Evolutionary conservation across 768 basidiomycete species (phyloP), one percentile per base, ranked within the genome.

Genomic region (Calocybe gangraenosa): DNA sequence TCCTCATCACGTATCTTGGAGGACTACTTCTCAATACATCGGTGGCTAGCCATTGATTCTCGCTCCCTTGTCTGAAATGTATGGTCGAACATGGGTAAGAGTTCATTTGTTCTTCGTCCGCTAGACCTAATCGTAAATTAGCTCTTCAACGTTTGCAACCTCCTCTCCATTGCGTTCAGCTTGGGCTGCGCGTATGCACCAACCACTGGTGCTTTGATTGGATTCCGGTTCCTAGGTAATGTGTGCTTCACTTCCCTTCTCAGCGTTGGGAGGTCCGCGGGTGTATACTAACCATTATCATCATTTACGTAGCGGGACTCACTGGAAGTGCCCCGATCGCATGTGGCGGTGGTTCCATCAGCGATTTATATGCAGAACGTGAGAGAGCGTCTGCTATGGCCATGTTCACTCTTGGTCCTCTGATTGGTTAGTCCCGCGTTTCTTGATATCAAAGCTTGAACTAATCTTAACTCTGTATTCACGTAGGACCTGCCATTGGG

Each of bases 141-240:
- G 37, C 23, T 87, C 14, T 65, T 85, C 37, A 81, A 89, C 51
- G 70, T 84, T 21, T 65, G 67, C 14, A 87, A 84, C 48, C 23
- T 86, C 3, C 58, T 81, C 46, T 84, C 76, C 52, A 52, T 84
- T n/a, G 71, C 61, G 8, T 82, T 87, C 62, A 84, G 71, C 50
- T 54, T 87, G 6, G 84, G 78, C 2, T 87, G 85, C 55, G 84
- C 82, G 0, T 79, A 80, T 55, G 72, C 84, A 13, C 82, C 84
- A 2, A 77, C 60, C 14, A 70, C 71, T 3, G 69, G 62, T 1
- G 47, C 72, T 2, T 68, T 89, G 22, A 73, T 87, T 20, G 76
- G 55, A 8, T 83, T 88, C 60, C 81, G 84, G 23, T 75, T 87
- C 55, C 65, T 88, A 7, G 64, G 85, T 87, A 54, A 13, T 17